Conservation (phyloP, 78 protist species). For the Blattamonas nauphoetae region DNA sequence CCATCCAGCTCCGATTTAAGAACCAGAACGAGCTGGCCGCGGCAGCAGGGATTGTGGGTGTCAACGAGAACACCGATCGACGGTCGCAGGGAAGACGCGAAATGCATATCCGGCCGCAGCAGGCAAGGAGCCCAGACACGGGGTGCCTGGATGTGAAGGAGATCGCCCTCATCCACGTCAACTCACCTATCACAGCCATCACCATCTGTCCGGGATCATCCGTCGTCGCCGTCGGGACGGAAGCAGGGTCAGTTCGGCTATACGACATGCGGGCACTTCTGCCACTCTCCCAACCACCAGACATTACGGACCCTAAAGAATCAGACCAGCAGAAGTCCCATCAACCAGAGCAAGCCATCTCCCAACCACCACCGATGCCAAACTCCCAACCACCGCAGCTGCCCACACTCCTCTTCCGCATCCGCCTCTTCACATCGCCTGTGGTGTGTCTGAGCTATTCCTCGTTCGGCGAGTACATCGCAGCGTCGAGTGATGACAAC, state of each 20-base stretch:
- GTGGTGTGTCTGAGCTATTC: neutral
- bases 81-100: no score
- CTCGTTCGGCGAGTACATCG: neutral
- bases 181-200: neutral
- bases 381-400: no score
- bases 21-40: no score
- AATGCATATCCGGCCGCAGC: neutral
- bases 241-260: neutral
- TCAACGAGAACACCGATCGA: no score
- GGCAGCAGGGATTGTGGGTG: no score
- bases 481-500: neutral
- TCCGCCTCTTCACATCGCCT: neutral
- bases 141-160: neutral
- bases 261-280: no score
- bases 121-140: neutral
- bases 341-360: no score
- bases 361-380: no score
- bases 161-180: neutral
- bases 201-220: neutral
- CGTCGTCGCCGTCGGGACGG: neutral
- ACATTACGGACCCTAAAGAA: no score
- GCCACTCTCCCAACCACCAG: no score
- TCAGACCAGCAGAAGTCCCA: no score
- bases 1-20: no score
- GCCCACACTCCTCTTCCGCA: neutral